Evolutionary conservation across 129 eudicot species (phyloP), one percentile per base, ranked within the genome.

Genomic region (Pittosporum tobira): DNA sequence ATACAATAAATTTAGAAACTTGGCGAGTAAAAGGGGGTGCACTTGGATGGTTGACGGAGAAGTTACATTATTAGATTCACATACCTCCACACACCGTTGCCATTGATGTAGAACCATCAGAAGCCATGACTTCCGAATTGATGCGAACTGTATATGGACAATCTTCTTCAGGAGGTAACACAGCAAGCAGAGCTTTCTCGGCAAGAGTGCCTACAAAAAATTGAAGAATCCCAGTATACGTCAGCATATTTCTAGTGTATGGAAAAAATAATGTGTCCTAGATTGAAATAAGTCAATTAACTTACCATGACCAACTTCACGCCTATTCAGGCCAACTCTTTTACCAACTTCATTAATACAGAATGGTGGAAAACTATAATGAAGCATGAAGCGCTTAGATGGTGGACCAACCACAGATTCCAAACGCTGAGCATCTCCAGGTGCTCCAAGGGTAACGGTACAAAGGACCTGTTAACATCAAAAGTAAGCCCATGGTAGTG

Each of bases 31-130:
- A n/a, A n/a, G n/a, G n/a, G n/a, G n/a, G n/a, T n/a, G n/a, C n/a
- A n/a, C n/a, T n/a, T n/a, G n/a, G n/a, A n/a, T n/a, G n/a, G 15
- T 14, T 9, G 28, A 42, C 23, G 13, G 27, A 12, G 44, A 7
- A 38, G 23, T 42, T 37, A 48, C 21, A 48, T 61, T n/a, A n/a
- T n/a, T 43, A 58, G 61, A 47, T 65, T 31, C 24, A 40, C 22
- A 50, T 77, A 90, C 98, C 98, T 75, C 94, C 98, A 79, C 98
- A 90, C 25, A 90, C 98, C 42, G 94, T 80, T 68, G 98, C 98
- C 98, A 90, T 90, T 46, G 98, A 90, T 18, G 98, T 90, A 28
- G 98, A 90, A 38, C 98, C 98, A 81, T 90, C 98, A 68, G 95
- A 90, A 14, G 94, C 94, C 98, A 90, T 90, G 61, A 90, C 98